Evolutionary conservation across 2,329 filamentous ascomycete species (phyloP), one percentile per base, ranked within the genome.

Genomic region (Claviceps lovelessii): DNA sequence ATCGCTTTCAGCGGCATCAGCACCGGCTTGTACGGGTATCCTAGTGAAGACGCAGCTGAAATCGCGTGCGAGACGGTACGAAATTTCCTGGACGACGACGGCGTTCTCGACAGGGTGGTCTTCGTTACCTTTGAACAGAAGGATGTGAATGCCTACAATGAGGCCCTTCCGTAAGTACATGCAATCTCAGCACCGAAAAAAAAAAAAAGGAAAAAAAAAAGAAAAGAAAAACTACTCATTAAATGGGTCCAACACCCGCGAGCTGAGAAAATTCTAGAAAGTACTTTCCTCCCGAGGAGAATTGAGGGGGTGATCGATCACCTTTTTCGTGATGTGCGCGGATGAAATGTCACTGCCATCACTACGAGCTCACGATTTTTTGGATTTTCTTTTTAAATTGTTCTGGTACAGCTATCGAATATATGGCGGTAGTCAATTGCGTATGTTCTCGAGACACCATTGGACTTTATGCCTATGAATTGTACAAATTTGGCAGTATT

Each of bases 21-120:
- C 64, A 96, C 91, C 0, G 93, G 91, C 0, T 68, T 95, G 1
- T 97, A 95, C 65, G 88, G 88, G 0, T 97, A 94, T 65, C 91
- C 91, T 0, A 86, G 81, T 61, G 59, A 65, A 0, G 77, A 83
- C 45, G 93, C 91, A 1, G 88, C 89, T 0, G 67, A 74, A n/a
- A 76, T 85, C 10, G 93, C 89, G 1, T 76, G 86, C 53, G 72
- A 77, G 37, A 69, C 78, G 1, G 77, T 84, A 10, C 74, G 77
- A 54, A 65, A 70, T 41, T 84, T 81, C 58, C 62, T 85, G n/a
- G 73, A 69, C 5, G 61, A 72, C 5, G 62, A 72, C 13, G 74
- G 73, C 1, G 55, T 64, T 61, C 67, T 96, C 35, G 80, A 88
- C 48, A 80, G 81, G 61, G 79, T 97, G 13, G 76, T 95, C 19